A percentile compares a stretch with the other conserved stretches of the same genome.
Conservation (phyloP, 2,329 filamentous ascomycete species). For the Cercospora canescens region DNA sequence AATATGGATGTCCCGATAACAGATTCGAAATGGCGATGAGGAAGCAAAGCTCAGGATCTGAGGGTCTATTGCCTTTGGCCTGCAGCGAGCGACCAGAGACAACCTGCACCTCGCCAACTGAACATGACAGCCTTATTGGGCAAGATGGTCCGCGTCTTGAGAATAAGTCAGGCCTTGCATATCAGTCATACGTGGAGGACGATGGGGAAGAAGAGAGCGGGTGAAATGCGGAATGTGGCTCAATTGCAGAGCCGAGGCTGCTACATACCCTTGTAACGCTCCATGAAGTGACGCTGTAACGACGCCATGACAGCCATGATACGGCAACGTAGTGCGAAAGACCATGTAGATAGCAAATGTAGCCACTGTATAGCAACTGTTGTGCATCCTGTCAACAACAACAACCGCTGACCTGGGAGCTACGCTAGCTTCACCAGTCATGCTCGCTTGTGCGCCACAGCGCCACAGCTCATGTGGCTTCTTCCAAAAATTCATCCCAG, state of each 20-base stretch:
- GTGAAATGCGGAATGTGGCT: background rate
- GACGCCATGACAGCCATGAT: background rate
- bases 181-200: background rate
- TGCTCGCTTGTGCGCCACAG: background rate
- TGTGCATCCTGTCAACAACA: background rate
- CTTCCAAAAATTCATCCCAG: slow-evolving; percentile 7
- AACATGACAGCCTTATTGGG: background rate
- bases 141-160: background rate
- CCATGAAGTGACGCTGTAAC: background rate
- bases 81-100: background rate
- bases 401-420: background rate
- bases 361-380: too few relatives aligned
- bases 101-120: background rate
- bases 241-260: too few relatives aligned
- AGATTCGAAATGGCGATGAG: background rate
- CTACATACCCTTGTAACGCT: background rate
- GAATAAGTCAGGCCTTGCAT: background rate
- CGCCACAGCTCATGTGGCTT: background rate
- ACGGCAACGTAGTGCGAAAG: background rate
- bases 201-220: background rate
- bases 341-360: background rate
- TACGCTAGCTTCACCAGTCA: background rate
- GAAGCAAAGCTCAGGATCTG: background rate
- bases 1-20: background rate
- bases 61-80: background rate